A percentile compares a stretch with the other conserved stretches of the same genome.
These are phyloP conservation scores for Paramecium tetraurelia DNA, from an alignment of 73 alveolate genomes.

Conservation along the genomic window DNA sequence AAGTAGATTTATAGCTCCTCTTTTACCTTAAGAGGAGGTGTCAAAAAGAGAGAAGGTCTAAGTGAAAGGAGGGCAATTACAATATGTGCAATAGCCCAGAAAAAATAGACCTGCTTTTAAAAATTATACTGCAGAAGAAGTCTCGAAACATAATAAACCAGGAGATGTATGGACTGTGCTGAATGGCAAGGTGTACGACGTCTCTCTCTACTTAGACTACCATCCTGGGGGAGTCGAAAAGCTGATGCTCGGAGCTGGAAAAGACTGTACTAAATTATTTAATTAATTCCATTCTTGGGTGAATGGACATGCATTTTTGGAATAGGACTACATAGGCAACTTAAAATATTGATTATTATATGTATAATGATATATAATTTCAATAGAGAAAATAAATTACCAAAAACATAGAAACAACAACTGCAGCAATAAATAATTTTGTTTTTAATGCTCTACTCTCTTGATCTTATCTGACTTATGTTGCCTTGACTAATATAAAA, in stretches of 20 bases:
- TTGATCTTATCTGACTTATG: neutral
- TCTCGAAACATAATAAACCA: neutral
- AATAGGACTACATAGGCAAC: slow-evolving; percentile 79
- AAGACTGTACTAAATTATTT: slow-evolving; percentile 88
- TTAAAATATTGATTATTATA: slow-evolving; percentile 10
- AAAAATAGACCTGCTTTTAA: slow-evolving; percentile 7
- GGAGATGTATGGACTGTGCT: slow-evolving; percentile 76
- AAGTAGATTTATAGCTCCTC: slow-evolving; percentile 7
- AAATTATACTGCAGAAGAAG: slow-evolving; percentile 26
- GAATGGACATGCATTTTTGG: slow-evolving; percentile 75
- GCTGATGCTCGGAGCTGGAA: slow-evolving; percentile 86
- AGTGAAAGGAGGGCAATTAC: neutral
- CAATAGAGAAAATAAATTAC: slow-evolving; percentile 22
- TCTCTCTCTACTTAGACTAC: slow-evolving; percentile 77
- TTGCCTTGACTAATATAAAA: neutral
- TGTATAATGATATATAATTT: neutral
- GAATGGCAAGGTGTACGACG: slow-evolving; percentile 86
- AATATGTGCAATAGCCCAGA: neutral
- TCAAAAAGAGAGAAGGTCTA: neutral
- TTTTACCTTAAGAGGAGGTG: slow-evolving; percentile 9
- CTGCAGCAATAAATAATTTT: slow-evolving; percentile 19
- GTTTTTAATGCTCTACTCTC: slow-evolving; percentile 35
- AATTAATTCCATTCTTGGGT: slow-evolving; percentile 93
- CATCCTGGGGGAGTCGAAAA: slow-evolving; percentile 97
- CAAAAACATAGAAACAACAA: slow-evolving; percentile 1